Evolutionary conservation across 2,329 filamentous ascomycete species (phyloP).

Genomic region (Atkinsonella texensis): DNA sequence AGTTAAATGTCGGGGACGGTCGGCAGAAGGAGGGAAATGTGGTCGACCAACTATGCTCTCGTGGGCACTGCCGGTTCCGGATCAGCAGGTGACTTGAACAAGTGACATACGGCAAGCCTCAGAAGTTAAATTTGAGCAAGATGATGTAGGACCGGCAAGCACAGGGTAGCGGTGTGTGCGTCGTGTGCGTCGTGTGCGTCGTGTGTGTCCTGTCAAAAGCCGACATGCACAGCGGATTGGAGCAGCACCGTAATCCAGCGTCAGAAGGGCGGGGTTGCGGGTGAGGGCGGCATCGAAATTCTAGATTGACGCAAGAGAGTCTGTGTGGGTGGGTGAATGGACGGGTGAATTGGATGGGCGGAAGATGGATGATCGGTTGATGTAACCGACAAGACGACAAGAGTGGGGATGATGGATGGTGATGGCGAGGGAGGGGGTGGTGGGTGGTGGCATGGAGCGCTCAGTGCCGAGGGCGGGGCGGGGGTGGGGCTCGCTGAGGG

Average conservation of each 20-base stretch:
- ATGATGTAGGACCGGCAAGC: background rate
- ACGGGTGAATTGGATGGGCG: too few species aligned
- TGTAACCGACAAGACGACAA: background rate
- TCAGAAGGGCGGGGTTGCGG: background rate
- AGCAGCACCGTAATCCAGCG: background rate
- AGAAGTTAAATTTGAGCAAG: background rate
- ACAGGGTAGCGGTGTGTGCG: constrained; percentile 1
- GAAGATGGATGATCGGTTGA: background rate
- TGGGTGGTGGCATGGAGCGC: too few species aligned
- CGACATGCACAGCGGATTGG: background rate
- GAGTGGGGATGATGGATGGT: background rate
- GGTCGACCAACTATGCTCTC: constrained; percentile 12
- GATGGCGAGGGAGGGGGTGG: too few species aligned
- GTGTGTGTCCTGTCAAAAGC: too few species aligned
- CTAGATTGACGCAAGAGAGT: background rate
- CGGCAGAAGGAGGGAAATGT: constrained; percentile 13
- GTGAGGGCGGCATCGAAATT: background rate
- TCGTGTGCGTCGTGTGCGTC: background rate
- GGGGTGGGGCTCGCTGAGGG: too few species aligned
- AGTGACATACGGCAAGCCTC: constrained; percentile 2
- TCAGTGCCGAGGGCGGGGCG: too few species aligned
- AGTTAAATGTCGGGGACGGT: constrained; percentile 14
- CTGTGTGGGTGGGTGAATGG: background rate
- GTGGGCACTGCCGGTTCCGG: constrained; percentile 11
- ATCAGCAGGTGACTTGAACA: constrained; percentile 13